Percentiles rank a stretch among this genome's conserved stretches.
Conservation (phyloP, 495 filamentous ascomycete genomes). For the Penicillium cataractarum region DNA sequence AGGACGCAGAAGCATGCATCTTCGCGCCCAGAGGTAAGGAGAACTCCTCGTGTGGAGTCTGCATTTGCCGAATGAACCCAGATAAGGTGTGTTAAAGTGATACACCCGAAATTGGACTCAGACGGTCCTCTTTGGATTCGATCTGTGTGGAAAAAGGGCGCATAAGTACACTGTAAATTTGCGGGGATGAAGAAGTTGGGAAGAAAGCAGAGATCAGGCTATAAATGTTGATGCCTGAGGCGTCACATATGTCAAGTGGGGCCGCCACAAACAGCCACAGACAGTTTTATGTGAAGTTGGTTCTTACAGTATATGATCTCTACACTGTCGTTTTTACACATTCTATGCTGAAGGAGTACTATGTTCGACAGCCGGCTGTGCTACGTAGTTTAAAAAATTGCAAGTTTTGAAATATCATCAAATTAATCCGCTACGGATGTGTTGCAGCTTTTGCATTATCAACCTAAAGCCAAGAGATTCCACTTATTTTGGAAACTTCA, state of each 20-base stretch:
- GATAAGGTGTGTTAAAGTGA: neutral
- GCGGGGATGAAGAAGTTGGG: slow-evolving; percentile 17
- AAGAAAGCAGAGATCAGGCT: slow-evolving; percentile 21
- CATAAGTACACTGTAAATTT: slow-evolving; percentile 6
- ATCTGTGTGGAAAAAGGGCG: neutral
- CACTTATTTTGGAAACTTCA: neutral
- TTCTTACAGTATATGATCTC: too few species aligned
- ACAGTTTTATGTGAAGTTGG: too few species aligned
- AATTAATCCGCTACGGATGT: neutral
- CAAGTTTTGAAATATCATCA: neutral
- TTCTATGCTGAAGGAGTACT: too few species aligned
- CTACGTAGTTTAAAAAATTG: neutral
- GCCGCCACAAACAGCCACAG: neutral
- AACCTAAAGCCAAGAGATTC: neutral
- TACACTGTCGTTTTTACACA: too few species aligned
- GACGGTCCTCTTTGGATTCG: neutral
- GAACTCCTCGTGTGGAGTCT: slow-evolving; percentile 25
- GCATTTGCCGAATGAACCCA: slow-evolving; percentile 5
- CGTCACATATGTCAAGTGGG: slow-evolving; percentile 3
- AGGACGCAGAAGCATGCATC: slow-evolving; percentile 32
- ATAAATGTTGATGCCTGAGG: slow-evolving; percentile 23
- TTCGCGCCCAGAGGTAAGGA: slow-evolving; percentile 29
- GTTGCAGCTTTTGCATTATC: slow-evolving; percentile 1
- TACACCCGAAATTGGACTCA: neutral
- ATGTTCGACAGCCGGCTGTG: too few species aligned